Conservation (phyloP, 2,329 filamentous ascomycete genomes). For the Leptographium wingfieldii region DNA sequence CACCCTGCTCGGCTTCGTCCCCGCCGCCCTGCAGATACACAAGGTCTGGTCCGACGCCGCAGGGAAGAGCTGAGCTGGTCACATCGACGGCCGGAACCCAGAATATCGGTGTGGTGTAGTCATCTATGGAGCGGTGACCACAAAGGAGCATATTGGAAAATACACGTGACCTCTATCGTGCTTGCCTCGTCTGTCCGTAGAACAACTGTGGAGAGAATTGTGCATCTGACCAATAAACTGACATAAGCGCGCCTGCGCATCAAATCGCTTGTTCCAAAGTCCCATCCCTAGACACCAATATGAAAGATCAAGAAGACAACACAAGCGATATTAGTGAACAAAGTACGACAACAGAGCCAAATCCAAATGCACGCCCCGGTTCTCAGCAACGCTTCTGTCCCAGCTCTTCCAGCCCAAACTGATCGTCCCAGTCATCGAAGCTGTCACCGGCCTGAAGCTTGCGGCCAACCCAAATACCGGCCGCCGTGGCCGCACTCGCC, state of each 20-base stretch:
- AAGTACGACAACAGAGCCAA: constrained; percentile 8
- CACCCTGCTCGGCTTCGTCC: constrained; percentile 29
- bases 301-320: no score
- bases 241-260: not conserved
- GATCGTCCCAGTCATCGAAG: constrained; percentile 39
- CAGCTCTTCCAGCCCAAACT: constrained; percentile 54
- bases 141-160: not conserved
- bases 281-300: no score
- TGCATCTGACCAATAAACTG: not conserved
- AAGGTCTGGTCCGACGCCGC: constrained; percentile 31
- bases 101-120: no score
- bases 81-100: no score
- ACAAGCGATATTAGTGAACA: not conserved
- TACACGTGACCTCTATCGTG: not conserved
- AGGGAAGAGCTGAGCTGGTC: not conserved
- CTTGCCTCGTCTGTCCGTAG: not conserved
- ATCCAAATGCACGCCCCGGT: constrained; percentile 16
- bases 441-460: constrained; percentile 33
- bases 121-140: not conserved
- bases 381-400: constrained; percentile 52
- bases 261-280: no score
- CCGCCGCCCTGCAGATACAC: constrained; percentile 31
- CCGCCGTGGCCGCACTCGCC: constrained; percentile 50
- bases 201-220: not conserved
- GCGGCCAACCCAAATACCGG: constrained; percentile 62